Evolutionary conservation across 2,329 filamentous ascomycete genomes (phyloP).

Genomic region (Fusarium sp.): DNA sequence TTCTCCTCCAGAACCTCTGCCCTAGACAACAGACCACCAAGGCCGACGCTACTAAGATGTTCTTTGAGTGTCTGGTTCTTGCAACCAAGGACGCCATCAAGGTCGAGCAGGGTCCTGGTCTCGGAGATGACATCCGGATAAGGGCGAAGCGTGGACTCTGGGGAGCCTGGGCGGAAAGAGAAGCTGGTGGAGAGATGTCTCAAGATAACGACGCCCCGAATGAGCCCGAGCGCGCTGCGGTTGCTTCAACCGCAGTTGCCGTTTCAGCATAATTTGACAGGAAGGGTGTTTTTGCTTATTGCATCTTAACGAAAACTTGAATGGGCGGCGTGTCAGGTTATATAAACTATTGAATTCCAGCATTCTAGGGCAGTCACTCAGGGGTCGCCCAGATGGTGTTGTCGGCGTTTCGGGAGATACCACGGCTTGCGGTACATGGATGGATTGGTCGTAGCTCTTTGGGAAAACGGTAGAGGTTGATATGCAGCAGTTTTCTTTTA

Average conservation of each 20-base stretch:
- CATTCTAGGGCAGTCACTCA: conserved; percentile 49
- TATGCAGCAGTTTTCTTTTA: conserved; percentile 30
- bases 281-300: conserved; percentile 24
- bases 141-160: conserved; percentile 95
- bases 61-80: conserved; percentile 95
- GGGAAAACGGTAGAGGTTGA: conserved; percentile 40
- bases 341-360: conserved; percentile 52
- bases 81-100: conserved; percentile 99
- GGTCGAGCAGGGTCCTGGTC: conserved; percentile 83
- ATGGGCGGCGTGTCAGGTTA: conserved; percentile 44
- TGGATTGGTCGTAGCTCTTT: conserved; percentile 33
- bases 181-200: conserved; percentile 72
- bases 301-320: conserved; percentile 42
- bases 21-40: conserved; percentile 84
- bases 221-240: conserved; percentile 51
- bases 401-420: conserved; percentile 56
- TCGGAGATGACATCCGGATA: conserved; percentile 85
- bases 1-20: conserved; percentile 91
- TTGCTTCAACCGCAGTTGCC: conserved; percentile 50
- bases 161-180: conserved; percentile 92
- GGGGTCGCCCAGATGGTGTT: conserved; percentile 51
- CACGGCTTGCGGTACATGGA: conserved; percentile 49
- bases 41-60: conserved; percentile 98
- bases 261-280: conserved; percentile 52
- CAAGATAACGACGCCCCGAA: conserved; percentile 57